A percentile compares a stretch with the other conserved stretches of the same genome.
These are phyloP conservation scores for Wallacemonas sp. DNA, from an alignment of 208 protist species.

Conservation along the genomic window DNA sequence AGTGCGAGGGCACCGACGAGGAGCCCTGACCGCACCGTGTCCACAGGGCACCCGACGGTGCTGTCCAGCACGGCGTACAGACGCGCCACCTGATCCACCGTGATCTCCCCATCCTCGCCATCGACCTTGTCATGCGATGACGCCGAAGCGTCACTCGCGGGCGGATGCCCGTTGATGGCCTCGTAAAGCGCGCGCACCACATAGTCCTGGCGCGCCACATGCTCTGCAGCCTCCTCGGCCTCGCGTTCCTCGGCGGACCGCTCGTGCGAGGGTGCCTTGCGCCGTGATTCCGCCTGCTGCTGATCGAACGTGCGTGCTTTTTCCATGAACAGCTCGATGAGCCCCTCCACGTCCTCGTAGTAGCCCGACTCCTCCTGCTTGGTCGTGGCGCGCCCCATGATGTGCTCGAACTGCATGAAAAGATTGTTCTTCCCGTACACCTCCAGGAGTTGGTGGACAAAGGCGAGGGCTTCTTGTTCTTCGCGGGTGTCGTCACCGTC, in stretches of 20 bases:
- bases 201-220: not conserved
- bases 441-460: slow-evolving; percentile 64
- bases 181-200: slow-evolving; percentile 14
- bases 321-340: slow-evolving; percentile 56
- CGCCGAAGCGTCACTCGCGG: no score
- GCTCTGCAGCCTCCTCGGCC: not conserved
- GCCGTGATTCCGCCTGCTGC: slow-evolving; percentile 1
- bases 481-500: slow-evolving; percentile 14
- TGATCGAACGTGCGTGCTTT: slow-evolving; percentile 2
- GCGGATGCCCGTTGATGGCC: slow-evolving; percentile 22
- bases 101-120: slow-evolving; percentile 40
- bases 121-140: slow-evolving; percentile 1
- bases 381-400: slow-evolving; percentile 66
- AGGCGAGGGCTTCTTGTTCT: slow-evolving; percentile 42
- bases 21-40: slow-evolving; percentile 38
- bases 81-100: slow-evolving; percentile 41
- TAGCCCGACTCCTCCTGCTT: slow-evolving; percentile 65
- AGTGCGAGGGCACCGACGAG: slow-evolving; percentile 63
- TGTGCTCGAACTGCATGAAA: slow-evolving; percentile 66
- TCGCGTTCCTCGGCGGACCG: slow-evolving; percentile 25
- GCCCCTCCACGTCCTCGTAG: slow-evolving; percentile 77
- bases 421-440: slow-evolving; percentile 84
- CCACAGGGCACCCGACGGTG: slow-evolving; percentile 26
- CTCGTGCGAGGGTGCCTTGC: slow-evolving; percentile 15
- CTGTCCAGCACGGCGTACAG: slow-evolving; percentile 58